Percentiles rank a stretch among this genome's conserved stretches.
These are phyloP conservation scores for Asterophora lycoperdoides DNA, from an alignment of 768 basidiomycete species.

Conservation along the genomic window DNA sequence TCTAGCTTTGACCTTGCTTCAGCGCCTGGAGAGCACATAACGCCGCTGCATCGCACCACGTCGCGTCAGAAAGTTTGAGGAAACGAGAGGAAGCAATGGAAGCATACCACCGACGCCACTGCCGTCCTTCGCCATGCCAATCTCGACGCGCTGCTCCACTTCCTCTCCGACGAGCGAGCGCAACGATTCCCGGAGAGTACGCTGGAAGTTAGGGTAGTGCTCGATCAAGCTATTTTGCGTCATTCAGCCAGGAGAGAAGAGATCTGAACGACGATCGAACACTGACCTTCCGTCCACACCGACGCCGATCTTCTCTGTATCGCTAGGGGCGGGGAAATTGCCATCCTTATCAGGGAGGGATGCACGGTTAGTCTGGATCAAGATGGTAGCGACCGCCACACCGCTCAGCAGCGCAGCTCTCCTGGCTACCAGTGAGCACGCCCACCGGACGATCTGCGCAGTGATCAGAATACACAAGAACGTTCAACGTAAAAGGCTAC, in stretches of 20 bases:
- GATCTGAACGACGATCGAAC: background rate
- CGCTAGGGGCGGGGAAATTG: conserved; percentile 20
- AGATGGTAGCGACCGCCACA: conserved; percentile 79
- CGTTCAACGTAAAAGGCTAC: conserved; percentile 12
- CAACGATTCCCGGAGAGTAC: conserved; percentile 69
- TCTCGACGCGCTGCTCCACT: conserved; percentile 73
- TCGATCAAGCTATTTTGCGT: conserved; percentile 67
- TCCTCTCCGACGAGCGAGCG: conserved; percentile 73
- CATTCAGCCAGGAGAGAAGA: conserved; percentile 1
- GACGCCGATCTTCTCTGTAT: conserved; percentile 59
- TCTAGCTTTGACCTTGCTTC: conserved; percentile 40
- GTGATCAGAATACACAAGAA: background rate
- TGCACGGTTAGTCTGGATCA: conserved; percentile 77
- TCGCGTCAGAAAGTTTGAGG: background rate
- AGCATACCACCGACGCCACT: conserved; percentile 92
- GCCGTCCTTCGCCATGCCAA: conserved; percentile 95
- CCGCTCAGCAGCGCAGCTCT: conserved; percentile 84
- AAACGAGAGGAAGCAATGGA: conserved; percentile 2
- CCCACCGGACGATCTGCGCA: conserved; percentile 72
- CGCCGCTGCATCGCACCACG: conserved; percentile 55
- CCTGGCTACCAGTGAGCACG: conserved; percentile 68
- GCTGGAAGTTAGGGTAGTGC: conserved; percentile 86
- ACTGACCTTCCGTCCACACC: conserved; percentile 92
- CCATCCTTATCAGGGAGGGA: conserved; percentile 41
- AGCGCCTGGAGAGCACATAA: conserved; percentile 81